Conservation (phyloP, 2,329 filamentous ascomycete genomes). For the Zalaria sp. region DNA sequence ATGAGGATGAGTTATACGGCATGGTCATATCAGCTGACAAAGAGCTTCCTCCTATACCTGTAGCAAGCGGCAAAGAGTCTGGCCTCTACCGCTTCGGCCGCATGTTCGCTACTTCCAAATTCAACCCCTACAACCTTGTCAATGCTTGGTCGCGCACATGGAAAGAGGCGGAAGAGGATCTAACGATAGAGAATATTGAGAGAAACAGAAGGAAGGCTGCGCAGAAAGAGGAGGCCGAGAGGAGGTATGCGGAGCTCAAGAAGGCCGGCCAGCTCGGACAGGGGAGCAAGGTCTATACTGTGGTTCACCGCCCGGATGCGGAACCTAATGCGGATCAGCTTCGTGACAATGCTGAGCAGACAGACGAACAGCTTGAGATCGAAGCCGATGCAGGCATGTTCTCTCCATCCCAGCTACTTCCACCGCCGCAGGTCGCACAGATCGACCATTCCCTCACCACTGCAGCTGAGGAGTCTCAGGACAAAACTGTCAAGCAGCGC, state of each 20-base stretch:
- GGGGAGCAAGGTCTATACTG: not conserved
- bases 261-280: constrained; percentile 31
- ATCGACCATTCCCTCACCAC: not conserved
- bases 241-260: constrained; percentile 41
- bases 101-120: constrained; percentile 33
- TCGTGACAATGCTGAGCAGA: not conserved
- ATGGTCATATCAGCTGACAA: not conserved
- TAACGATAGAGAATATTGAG: constrained; percentile 22
- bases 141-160: constrained; percentile 26
- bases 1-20: not conserved
- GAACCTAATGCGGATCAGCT: not conserved
- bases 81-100: constrained; percentile 43
- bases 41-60: not conserved
- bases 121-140: constrained; percentile 39
- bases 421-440: too few relatives aligned
- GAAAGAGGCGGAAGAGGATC: constrained; percentile 30
- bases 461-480: not conserved
- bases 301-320: not conserved
- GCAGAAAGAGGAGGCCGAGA: constrained; percentile 32
- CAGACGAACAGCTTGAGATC: not conserved
- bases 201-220: constrained; percentile 15
- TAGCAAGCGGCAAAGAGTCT: not conserved
- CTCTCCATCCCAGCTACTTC: not conserved
- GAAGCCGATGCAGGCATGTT: not conserved
- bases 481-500: constrained; percentile 2